Base-by-base conservation (phyloP, 768 basidiomycete species). In the Tylopilus felleus region DNA sequence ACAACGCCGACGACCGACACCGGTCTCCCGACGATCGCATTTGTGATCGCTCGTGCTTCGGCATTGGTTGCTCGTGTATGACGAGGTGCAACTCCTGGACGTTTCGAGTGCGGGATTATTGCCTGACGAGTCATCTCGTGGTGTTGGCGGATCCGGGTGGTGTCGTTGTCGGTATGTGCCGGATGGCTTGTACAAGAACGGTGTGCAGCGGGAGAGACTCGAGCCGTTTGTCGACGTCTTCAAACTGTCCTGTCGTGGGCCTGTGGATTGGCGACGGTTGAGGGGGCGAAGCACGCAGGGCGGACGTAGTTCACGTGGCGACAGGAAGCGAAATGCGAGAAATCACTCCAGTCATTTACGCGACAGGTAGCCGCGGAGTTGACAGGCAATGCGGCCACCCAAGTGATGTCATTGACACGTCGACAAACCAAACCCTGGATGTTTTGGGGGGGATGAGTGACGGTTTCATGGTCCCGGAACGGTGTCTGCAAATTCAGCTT, bases 51-150 rank as follows among this genome's bases (percentile, higher is more conserved):
- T 5, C 36, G 13, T 10, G 36, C n/a, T 38, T 9, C 36, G n/a
- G n/a, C 36, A 19, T 19, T 19, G 36, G 36, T 38, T 36, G 35
- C 16, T 36, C 16, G 35, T 17, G 16, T 36, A 17, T 16, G 35
- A 36, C 5, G 6, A 35, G 1, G 33, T 35, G 2, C 14, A 35
- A 13, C 33, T 35, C 16, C 17, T 38, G 36, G 36, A 38, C 62
- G 79, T 83, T 1, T 82, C 82, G 0, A 81, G 80, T 29, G 81
- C 83, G 1, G 73, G 73, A 8, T 69, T 80, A 1, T 69, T 79
- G 5, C 74, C 75, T 8, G 76, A 78, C 53, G n/a, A n/a, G 80
- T 84, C 6, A 65, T 84, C 16, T 77, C 36, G 36, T 38, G 36
- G n/a, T 38, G 8, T 19, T 38, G 79, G 13, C 84, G 80, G 80